Conservation (phyloP, 805 yeast species). For the Teunomyces aglyptinius region DNA sequence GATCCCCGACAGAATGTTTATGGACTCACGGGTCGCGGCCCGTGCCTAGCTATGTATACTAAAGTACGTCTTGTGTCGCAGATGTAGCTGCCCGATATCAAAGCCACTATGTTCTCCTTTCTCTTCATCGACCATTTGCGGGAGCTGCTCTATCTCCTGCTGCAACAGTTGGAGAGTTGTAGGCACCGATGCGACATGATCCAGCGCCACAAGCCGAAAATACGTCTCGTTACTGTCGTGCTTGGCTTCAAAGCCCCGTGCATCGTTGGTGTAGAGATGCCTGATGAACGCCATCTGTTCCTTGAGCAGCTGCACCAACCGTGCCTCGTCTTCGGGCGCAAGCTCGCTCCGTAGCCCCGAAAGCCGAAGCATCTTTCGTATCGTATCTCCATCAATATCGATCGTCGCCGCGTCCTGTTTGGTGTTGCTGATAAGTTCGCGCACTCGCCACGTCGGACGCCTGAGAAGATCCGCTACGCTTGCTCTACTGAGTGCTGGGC, state of each 20-base stretch:
- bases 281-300: conserved; percentile 52
- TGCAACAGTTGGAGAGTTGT: conserved; percentile 18
- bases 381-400: conserved; percentile 13
- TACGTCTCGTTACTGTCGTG: conserved; percentile 19
- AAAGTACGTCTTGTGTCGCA: conserved; percentile 1
- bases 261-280: conserved; percentile 32
- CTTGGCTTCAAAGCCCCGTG: neutral
- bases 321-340: conserved; percentile 22
- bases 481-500: neutral
- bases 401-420: neutral
- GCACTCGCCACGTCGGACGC: conserved; percentile 13
- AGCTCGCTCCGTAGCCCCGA: conserved; percentile 46
- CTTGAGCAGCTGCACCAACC: conserved; percentile 33
- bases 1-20: conserved; percentile 73
- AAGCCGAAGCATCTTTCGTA: conserved; percentile 39
- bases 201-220: conserved; percentile 36
- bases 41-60: conserved; percentile 4
- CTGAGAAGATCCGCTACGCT: neutral
- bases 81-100: conserved; percentile 4
- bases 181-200: conserved; percentile 25
- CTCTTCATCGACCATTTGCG: conserved; percentile 5
- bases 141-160: conserved; percentile 6
- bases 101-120: conserved; percentile 12
- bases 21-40: conserved; percentile 67
- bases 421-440: conserved; percentile 8